These are phyloP conservation scores for Xylaria castorea DNA, from an alignment of 495 filamentous ascomycete species.

Conservation along the genomic window DNA sequence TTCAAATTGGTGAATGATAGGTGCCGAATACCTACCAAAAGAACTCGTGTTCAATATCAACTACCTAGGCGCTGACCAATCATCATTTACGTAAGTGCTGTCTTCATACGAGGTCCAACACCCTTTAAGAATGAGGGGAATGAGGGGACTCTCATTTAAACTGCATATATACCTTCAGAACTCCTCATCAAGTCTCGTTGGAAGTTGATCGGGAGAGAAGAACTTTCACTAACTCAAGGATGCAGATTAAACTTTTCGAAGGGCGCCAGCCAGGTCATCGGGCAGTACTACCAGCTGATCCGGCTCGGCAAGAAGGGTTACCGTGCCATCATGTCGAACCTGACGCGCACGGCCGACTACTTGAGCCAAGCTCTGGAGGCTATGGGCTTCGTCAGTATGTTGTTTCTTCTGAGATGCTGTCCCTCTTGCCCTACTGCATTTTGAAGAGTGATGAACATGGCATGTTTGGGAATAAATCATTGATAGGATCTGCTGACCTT, in stretches of 20 bases:
- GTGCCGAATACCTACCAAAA: conserved; percentile 78
- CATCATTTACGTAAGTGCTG: conserved; percentile 75
- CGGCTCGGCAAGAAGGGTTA: conserved; percentile 90
- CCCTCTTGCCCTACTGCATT: background rate
- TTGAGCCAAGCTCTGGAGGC: conserved; percentile 70
- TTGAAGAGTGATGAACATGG: background rate
- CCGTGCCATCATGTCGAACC: conserved; percentile 83
- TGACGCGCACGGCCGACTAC: conserved; percentile 84
- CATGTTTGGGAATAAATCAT: background rate
- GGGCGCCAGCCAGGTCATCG: conserved; percentile 89
- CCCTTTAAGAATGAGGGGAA: background rate
- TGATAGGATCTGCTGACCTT: background rate
- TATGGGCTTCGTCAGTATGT: conserved; percentile 82
- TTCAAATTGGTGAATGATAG: background rate
- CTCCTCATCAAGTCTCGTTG: too few species aligned
- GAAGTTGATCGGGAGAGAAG: background rate
- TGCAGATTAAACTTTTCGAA: conserved; percentile 83
- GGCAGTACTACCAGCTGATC: conserved; percentile 96
- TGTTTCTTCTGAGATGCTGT: background rate
- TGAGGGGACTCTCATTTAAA: background rate
- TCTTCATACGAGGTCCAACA: background rate
- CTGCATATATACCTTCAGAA: background rate
- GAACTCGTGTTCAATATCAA: conserved; percentile 98
- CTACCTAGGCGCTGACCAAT: conserved; percentile 91
- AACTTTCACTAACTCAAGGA: background rate